Evolutionary conservation across 2,329 filamentous ascomycete species (phyloP), one percentile per base, ranked within the genome.

Genomic region (Paraphaeosphaeria minitans): DNA sequence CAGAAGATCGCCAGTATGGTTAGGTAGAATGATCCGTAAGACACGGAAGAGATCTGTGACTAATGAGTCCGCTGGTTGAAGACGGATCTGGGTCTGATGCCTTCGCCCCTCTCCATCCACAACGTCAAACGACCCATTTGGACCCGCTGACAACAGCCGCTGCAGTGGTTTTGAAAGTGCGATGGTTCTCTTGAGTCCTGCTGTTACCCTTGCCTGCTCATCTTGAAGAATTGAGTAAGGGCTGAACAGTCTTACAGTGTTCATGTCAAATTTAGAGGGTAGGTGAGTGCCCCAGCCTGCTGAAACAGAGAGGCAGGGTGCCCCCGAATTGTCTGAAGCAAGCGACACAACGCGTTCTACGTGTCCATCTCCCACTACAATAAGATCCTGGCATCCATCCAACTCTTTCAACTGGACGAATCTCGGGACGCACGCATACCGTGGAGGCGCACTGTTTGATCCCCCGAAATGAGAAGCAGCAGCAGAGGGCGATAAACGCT

Each of bases 281-380:
- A 75, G 55, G 33, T 76, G 75, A 37, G 62, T 70, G 27, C 75
- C 74, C 76, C 76, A 77, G 27, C 75, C 74, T 14, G 76, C 73
- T 29, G 60, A 66, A 14, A 78, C 49, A n/a, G 69, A 70, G 16
- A 78, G 35, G 47, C 63, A 64, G 27, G 65, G 54, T 27, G 68
- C 66, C 6, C 51, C 61, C 33, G 66, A 54, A 24, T 68, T 57
- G 7, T 62, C 53, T 24, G 69, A 68, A 19, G 50, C 63, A 39
- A 78, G 65, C 27, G 67, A 64, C 7, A 69, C 64, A 0, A 77
- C 56, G 19, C 75, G 70, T 47, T 76, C 72, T 5, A 75, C 61
- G 43, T 72, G 59, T 6, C 69, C 66, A 53, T 77, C 73, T 16
- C 56, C 60, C 2, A 78, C 46, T 58, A 77, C 77, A 12, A 70